phyloP scores from a whole-genome alignment of 148 eudicot species.

The Gaultheria prostrata region DNA sequence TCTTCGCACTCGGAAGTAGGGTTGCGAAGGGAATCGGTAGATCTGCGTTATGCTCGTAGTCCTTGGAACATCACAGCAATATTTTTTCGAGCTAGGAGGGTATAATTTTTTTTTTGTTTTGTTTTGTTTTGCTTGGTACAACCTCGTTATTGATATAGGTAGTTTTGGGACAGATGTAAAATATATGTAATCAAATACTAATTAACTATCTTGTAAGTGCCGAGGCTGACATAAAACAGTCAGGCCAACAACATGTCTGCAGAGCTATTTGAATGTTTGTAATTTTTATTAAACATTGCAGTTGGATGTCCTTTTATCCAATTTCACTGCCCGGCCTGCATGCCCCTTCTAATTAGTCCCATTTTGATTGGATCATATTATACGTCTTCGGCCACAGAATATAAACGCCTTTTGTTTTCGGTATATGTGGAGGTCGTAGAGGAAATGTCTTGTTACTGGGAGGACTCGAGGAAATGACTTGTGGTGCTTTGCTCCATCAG shows the following conservation, averaged over 20 bases:
- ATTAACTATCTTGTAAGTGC: not conserved
- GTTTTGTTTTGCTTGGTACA: not conserved
- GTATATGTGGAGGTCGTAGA: not conserved
- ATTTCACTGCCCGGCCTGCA: not conserved
- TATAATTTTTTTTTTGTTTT: not conserved
- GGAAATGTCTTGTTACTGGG: not conserved
- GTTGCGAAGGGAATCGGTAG: conserved; percentile 3
- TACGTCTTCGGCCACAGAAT: not conserved
- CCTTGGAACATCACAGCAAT: conserved; percentile 28
- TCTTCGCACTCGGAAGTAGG: not conserved
- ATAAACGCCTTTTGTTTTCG: not conserved
- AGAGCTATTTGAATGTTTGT: not conserved
- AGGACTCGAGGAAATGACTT: no score
- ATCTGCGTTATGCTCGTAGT: conserved; percentile 23
- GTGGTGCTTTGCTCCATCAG: no score
- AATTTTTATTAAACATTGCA: not conserved
- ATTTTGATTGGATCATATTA: not conserved
- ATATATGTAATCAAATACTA: not conserved
- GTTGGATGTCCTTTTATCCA: not conserved
- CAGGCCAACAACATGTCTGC: no score
- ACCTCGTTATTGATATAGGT: no score
- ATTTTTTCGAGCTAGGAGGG: conserved; percentile 19
- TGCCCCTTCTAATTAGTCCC: not conserved
- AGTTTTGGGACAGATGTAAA: not conserved
- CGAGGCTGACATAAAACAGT: not conserved